Conservation (phyloP, 257 asterid genomes). For the Fraxinus cuspidata region DNA sequence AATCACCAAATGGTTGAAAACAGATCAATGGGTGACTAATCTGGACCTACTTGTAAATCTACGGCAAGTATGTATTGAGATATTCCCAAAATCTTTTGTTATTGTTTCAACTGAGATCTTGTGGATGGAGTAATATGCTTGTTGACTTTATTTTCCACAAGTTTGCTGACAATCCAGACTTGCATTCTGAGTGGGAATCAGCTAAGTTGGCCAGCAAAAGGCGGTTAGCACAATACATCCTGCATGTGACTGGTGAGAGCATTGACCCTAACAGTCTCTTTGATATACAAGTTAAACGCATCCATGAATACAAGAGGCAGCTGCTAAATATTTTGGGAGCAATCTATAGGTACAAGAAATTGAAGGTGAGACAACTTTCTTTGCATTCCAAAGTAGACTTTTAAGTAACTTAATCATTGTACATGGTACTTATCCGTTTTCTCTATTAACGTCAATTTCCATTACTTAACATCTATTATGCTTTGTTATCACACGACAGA, state of each 20-base stretch:
- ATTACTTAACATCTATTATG: slow-evolving; percentile 9
- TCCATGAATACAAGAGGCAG: slow-evolving; percentile 98
- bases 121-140: slow-evolving; percentile 11
- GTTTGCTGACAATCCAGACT: slow-evolving; percentile 79
- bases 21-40: slow-evolving; percentile 91
- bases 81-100: slow-evolving; percentile 19
- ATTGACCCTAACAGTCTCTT: slow-evolving; percentile 85
- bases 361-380: slow-evolving; percentile 67
- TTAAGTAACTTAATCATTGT: slow-evolving; percentile 7
- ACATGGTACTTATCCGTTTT: neutral
- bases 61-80: slow-evolving; percentile 63
- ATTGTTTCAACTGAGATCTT: slow-evolving; percentile 16
- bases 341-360: slow-evolving; percentile 92
- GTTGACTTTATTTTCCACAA: slow-evolving; percentile 37
- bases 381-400: slow-evolving; percentile 22
- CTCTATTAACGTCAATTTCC: neutral
- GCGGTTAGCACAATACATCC: slow-evolving; percentile 78
- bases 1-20: slow-evolving; percentile 95
- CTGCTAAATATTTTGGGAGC: slow-evolving; percentile 86
- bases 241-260: slow-evolving; percentile 74
- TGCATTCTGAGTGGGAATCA: slow-evolving; percentile 84
- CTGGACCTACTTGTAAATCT: slow-evolving; percentile 80
- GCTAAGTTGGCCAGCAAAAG: slow-evolving; percentile 93
- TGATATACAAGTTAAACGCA: slow-evolving; percentile 98
- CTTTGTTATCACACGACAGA: slow-evolving; percentile 6